Evolutionary conservation across 257 asterid genomes (phyloP), one percentile per base, ranked within the genome.

Genomic region (Fraxinus quadrangulata): DNA sequence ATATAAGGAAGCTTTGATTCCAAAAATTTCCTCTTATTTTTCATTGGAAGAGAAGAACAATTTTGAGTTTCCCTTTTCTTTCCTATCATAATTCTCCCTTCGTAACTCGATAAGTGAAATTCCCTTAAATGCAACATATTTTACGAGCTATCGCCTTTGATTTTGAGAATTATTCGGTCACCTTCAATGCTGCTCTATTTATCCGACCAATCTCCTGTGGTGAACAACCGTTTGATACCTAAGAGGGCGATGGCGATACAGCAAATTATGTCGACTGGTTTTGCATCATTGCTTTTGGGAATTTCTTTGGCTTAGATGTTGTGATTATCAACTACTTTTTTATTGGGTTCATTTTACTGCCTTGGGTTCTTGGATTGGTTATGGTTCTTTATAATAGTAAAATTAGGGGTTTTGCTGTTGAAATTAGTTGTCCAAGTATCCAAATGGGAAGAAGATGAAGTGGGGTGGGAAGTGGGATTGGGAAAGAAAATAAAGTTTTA

Each of bases 331-430:
- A 87, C 92, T 61, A 94, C 97, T 77, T 92, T 94, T 92, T 94
- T 72, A 89, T 95, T 17, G 99, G 99, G 70, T 95, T 95, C 77
- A 40, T 95, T 24, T 80, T 95, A 93, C 90, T 95, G 97, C 99
- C 99, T 4, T 95, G 99, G 99, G 94, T 95, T n/a, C 71, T 95
- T n/a, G 97, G 92, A 24, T 87, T 90, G 86, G 94, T 88, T 3
- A 68, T 91, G 45, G 74, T 93, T 81, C 82, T 89, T 78, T 95
- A 91, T 26, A 1, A 26, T 26, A 30, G 1, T 30, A 30, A 30
- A 30, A 30, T 30, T 30, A 30, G 31, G 31, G 31, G 31, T 2
- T 30, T 30, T 30, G 31, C 31, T 0, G 31, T 30, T 30, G 31
- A 30, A 1, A 30, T 30, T 30, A 30, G 31, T 30, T 30, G 31